Base-by-base conservation (phyloP, 1,284 basidiomycete species). In the Ustilago curta region DNA sequence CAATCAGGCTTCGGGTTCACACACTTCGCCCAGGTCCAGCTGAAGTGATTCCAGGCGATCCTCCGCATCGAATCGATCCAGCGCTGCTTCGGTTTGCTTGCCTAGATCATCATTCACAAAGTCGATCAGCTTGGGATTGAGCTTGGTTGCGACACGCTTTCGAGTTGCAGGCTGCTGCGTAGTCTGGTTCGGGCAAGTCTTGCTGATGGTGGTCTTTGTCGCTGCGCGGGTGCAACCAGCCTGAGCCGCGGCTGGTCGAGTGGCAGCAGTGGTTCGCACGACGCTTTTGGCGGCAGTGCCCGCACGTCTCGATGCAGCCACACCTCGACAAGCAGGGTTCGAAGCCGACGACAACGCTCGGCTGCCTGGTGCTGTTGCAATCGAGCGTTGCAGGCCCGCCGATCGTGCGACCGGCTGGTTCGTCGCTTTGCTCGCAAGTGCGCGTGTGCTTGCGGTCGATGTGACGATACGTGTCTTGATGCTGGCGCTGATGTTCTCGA, bases 91-190 rank as follows among this genome's bases (percentile, higher is more conserved):
- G 3, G 70, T 67, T 6, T 67, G 63, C 52, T 56, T 59, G 62
- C 72, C 72, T 1, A 75, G 62, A 4, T 75, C 72, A 27, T 75
- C 72, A 18, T 75, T 49, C 1, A 61, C 63, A 56, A 75, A 70
- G 43, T 75, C 72, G 18, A 66, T 51, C 29, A 75, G 53, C 50
- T 66, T 59, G 8, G 67, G 66, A 29, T 75, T 70, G 32, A 75
- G 42, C 23, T n/a, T 32, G n/a, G 56, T 68, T 11, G 40, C 35
- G 6, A 40, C 32, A n/a, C 45, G 45, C 50, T 58, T 58, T 3
- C 14, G 56, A 29, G 32, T 29, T 8, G 18, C 9, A 9, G 31
- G 27, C 35, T 45, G 57, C 32, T 19, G 44, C 14, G 37, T 27
- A 18, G 49, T 1, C 18, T 25, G 40, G 9, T 27, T 23, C 12